These are phyloP conservation scores for Lachnellula hyalina DNA, from an alignment of 2,329 filamentous ascomycete genomes.

Conservation along the genomic window DNA sequence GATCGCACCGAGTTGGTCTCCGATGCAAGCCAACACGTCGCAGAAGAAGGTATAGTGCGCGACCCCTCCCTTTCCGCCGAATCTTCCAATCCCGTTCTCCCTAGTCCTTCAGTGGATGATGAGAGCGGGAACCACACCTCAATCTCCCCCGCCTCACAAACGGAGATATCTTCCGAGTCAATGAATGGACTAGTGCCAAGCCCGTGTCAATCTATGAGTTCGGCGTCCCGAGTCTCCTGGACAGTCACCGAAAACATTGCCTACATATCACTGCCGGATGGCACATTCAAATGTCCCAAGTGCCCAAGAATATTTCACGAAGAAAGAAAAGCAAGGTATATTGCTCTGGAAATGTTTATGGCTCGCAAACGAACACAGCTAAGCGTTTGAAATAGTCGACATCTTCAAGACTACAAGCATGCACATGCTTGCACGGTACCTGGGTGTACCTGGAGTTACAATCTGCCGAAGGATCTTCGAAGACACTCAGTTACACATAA, in stretches of 20 bases:
- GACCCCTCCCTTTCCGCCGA: background rate
- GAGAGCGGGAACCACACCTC: conserved; percentile 3
- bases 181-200: background rate
- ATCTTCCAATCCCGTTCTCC: background rate
- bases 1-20: conserved; percentile 15
- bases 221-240: no score
- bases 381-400: no score
- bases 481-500: no score
- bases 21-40: conserved; percentile 17
- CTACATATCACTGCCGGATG: background rate
- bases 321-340: conserved; percentile 4
- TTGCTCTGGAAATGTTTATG: no score
- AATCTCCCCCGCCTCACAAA: background rate
- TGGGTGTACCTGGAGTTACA: no score
- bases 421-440: no score
- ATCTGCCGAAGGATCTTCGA: no score
- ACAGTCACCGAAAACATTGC: background rate
- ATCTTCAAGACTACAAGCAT: no score
- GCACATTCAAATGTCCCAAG: conserved; percentile 7
- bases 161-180: background rate
- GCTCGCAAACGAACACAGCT: no score
- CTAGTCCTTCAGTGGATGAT: conserved; percentile 14
- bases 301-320: conserved; percentile 12
- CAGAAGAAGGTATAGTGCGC: conserved; percentile 12
- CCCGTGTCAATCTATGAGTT: no score